Conservation (phyloP, 208 protist species). For the Leishmania mexicana region DNA sequence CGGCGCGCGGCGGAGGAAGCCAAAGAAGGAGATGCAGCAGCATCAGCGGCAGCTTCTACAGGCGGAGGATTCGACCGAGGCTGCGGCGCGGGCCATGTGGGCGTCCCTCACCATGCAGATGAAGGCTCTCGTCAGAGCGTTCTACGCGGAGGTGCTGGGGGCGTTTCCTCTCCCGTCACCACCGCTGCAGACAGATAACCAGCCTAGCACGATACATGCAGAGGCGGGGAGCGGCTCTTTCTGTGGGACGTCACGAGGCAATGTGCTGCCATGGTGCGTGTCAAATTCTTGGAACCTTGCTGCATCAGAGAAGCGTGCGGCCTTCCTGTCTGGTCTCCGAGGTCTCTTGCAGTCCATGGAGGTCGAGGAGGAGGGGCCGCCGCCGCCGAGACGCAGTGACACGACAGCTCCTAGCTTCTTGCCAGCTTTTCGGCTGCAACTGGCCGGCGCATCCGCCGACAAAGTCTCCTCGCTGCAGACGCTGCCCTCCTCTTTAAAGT, state of each 20-base stretch:
- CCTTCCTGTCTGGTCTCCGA: neutral
- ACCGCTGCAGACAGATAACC: neutral
- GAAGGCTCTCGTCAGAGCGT: neutral
- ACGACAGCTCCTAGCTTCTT: neutral
- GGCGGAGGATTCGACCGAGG: neutral
- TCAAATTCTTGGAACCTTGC: neutral
- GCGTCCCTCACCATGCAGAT: neutral
- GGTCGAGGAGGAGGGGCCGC: neutral
- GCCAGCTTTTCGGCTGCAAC: neutral
- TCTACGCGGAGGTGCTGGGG: constrained; percentile 4
- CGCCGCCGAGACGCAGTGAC: neutral
- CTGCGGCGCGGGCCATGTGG: constrained; percentile 7
- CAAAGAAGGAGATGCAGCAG: neutral
- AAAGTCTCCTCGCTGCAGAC: neutral
- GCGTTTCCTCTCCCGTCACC: neutral
- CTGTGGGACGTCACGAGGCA: neutral
- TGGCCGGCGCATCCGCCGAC: neutral
- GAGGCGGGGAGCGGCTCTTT: neutral
- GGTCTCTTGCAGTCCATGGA: neutral
- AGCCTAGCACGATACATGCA: neutral
- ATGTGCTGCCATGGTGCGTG: neutral
- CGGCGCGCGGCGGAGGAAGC: neutral
- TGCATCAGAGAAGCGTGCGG: constrained; percentile 2
- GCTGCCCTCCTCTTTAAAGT: neutral
- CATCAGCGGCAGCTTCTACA: constrained; percentile 1